Conservation (phyloP, 345 rosid species). For the Limnanthes douglasii region DNA sequence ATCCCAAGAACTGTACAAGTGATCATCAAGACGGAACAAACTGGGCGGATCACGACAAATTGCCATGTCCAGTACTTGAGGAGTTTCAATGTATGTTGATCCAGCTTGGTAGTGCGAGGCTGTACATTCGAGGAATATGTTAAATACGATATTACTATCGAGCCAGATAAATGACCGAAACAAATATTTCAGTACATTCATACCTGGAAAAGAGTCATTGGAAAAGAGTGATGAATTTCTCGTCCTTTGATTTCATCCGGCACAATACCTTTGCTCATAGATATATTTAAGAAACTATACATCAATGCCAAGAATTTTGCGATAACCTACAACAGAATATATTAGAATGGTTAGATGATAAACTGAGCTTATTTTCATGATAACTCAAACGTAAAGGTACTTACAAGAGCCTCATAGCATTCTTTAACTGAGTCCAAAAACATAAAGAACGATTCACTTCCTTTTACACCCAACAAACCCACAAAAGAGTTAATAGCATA, state of each 20-base stretch:
- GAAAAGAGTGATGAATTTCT: slow-evolving; percentile 83
- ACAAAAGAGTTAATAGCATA: slow-evolving; percentile 60
- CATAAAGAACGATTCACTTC: slow-evolving; percentile 67
- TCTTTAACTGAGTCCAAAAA: slow-evolving; percentile 67
- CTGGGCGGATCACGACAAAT: slow-evolving; percentile 15
- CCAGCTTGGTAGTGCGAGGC: slow-evolving; percentile 8
- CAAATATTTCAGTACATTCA: neutral
- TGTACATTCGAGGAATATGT: neutral
- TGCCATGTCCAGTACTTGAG: slow-evolving; percentile 23
- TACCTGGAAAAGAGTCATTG: slow-evolving; percentile 87
- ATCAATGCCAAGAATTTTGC: slow-evolving; percentile 84
- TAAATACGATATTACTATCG: neutral
- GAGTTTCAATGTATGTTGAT: slow-evolving; percentile 11
- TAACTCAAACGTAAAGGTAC: slow-evolving; percentile 9
- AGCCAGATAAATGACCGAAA: neutral
- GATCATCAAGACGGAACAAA: slow-evolving; percentile 17
- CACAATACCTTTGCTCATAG: slow-evolving; percentile 48
- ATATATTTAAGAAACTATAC: slow-evolving; percentile 82
- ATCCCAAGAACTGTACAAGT: slow-evolving; percentile 13
- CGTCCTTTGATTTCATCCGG: slow-evolving; percentile 88
- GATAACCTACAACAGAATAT: slow-evolving; percentile 44
- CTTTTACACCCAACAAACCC: slow-evolving; percentile 62
- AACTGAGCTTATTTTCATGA: too few relatives aligned
- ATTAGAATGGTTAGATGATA: too few relatives aligned
- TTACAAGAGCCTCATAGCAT: slow-evolving; percentile 83